A percentile compares a stretch with the other conserved stretches of the same genome.
Evolutionary conservation across 2,329 filamentous ascomycete species (phyloP).

Genomic region (Teratosphaeria nubilosa): DNA sequence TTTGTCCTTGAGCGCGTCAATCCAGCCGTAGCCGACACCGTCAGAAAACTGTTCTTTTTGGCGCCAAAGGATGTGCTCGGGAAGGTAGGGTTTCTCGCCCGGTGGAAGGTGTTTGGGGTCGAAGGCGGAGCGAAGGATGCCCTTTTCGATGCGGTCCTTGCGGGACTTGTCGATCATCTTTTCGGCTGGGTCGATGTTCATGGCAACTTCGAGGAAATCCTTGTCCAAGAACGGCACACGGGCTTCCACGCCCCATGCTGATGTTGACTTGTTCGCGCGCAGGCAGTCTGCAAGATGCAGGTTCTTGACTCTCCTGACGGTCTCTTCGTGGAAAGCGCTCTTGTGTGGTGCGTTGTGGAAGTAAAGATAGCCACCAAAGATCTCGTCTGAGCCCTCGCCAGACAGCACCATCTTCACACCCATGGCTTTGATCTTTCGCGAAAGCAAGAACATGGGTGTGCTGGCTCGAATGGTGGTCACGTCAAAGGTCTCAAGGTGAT

Average conservation of each 20-base stretch:
- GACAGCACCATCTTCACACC: slow-evolving; percentile 99
- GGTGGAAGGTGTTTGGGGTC: slow-evolving; percentile 77
- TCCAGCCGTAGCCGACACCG: slow-evolving; percentile 98
- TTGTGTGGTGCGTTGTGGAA: slow-evolving; percentile 91
- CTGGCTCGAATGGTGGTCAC: slow-evolving; percentile 97
- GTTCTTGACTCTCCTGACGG: slow-evolving; percentile 89
- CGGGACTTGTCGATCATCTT: slow-evolving; percentile 76
- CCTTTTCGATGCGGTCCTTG: slow-evolving; percentile 70
- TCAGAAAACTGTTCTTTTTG: slow-evolving; percentile 99
- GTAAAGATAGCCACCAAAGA: slow-evolving; percentile 97
- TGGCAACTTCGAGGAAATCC: slow-evolving; percentile 81
- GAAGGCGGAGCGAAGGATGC: slow-evolving; percentile 95
- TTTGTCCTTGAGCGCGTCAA: slow-evolving; percentile 91
- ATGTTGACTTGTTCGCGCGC: slow-evolving; percentile 97
- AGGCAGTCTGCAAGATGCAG: slow-evolving; percentile 93
- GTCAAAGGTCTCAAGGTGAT: slow-evolving; percentile 94
- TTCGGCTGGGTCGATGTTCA: slow-evolving; percentile 88
- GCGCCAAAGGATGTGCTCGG: slow-evolving; percentile 89
- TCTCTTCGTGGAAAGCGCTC: slow-evolving; percentile 91
- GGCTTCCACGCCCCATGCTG: slow-evolving; percentile 94
- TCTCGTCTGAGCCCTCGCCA: slow-evolving; percentile 94
- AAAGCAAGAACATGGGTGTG: slow-evolving; percentile 96
- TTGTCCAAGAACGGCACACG: slow-evolving; percentile 98
- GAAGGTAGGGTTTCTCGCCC: slow-evolving; percentile 69
- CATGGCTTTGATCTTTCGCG: slow-evolving; percentile 98